phyloP scores from a whole-genome alignment of 495 filamentous ascomycete species.

The Aspergillus cristatus region DNA sequence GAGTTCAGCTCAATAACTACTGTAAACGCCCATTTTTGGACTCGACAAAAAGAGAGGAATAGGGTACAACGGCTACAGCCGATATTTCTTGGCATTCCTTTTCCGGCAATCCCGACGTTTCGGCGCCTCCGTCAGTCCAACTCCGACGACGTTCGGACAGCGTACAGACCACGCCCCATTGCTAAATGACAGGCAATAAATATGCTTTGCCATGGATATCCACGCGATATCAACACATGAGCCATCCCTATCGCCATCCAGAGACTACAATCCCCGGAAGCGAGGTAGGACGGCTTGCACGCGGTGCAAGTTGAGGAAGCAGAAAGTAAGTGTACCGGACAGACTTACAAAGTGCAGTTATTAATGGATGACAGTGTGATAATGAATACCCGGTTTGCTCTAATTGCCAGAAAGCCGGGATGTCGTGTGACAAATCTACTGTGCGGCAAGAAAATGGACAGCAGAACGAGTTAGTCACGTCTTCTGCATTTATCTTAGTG shows the following conservation, averaged over 20 bases:
- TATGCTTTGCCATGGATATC: conserved; percentile 8
- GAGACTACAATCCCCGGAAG: conserved; percentile 39
- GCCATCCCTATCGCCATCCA: conserved; percentile 11
- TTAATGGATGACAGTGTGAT: conserved; percentile 23
- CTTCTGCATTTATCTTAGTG: not conserved
- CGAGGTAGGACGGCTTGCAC: conserved; percentile 43
- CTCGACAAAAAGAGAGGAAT: too few relatives aligned
- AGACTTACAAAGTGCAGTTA: not conserved
- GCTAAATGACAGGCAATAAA: not conserved
- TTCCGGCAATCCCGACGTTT: too few relatives aligned
- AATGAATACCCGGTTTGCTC: conserved; percentile 39
- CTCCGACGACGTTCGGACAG: not conserved
- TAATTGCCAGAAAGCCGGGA: conserved; percentile 42
- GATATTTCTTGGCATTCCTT: too few relatives aligned
- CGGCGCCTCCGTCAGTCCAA: too few relatives aligned
- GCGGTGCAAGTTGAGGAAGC: conserved; percentile 43
- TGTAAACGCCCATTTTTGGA: too few relatives aligned
- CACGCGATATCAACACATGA: not conserved
- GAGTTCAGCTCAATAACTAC: too few relatives aligned
- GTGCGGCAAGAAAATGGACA: conserved; percentile 35
- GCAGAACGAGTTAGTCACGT: conserved; percentile 26
- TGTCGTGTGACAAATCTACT: conserved; percentile 38
- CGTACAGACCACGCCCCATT: not conserved
- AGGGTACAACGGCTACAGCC: too few relatives aligned
- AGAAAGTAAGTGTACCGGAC: conserved; percentile 25